These are phyloP conservation scores for Saxophila tyrrhenica DNA, from an alignment of 495 filamentous ascomycete species.

Conservation along the genomic window DNA sequence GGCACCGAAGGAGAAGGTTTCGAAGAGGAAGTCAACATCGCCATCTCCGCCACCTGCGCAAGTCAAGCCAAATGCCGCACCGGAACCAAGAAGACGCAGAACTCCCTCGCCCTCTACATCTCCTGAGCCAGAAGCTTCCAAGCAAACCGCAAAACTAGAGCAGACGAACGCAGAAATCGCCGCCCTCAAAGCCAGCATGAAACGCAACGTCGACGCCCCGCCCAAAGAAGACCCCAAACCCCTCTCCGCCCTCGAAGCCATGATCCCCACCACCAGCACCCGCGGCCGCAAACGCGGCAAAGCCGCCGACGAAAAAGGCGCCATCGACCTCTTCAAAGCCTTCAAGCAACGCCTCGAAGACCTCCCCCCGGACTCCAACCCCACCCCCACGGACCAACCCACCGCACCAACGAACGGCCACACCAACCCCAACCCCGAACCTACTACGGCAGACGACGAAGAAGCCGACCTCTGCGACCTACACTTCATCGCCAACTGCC, in stretches of 20 bases:
- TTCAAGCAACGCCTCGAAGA: slow-evolving; percentile 70
- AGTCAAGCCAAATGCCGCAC: slow-evolving; percentile 23
- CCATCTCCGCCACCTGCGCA: slow-evolving; percentile 31
- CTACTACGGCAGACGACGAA: slow-evolving; percentile 39
- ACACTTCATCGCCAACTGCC: slow-evolving; percentile 87
- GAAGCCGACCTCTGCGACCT: slow-evolving; percentile 69
- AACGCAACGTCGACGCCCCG: slow-evolving; percentile 53
- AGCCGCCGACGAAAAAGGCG: slow-evolving; percentile 46
- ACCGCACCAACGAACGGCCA: background rate
- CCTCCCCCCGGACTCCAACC: slow-evolving; percentile 29
- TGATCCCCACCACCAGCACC: slow-evolving; percentile 72
- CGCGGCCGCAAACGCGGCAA: slow-evolving; percentile 59
- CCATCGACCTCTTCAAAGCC: slow-evolving; percentile 57
- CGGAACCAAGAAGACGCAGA: background rate
- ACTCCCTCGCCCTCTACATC: slow-evolving; percentile 11
- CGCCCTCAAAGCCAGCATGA: slow-evolving; percentile 84
- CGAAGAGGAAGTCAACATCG: slow-evolving; percentile 24
- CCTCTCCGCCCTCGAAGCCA: slow-evolving; percentile 60
- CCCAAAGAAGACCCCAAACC: slow-evolving; percentile 44
- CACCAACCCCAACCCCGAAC: slow-evolving; percentile 25
- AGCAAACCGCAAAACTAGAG: slow-evolving; percentile 50
- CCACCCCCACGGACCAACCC: background rate
- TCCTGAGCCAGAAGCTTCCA: slow-evolving; percentile 27
- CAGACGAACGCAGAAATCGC: slow-evolving; percentile 86
- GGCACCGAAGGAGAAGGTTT: slow-evolving; percentile 23